Evolutionary conservation across 352 stramenopile species (phyloP).

Genomic region (Phytophthora nicotianae): DNA sequence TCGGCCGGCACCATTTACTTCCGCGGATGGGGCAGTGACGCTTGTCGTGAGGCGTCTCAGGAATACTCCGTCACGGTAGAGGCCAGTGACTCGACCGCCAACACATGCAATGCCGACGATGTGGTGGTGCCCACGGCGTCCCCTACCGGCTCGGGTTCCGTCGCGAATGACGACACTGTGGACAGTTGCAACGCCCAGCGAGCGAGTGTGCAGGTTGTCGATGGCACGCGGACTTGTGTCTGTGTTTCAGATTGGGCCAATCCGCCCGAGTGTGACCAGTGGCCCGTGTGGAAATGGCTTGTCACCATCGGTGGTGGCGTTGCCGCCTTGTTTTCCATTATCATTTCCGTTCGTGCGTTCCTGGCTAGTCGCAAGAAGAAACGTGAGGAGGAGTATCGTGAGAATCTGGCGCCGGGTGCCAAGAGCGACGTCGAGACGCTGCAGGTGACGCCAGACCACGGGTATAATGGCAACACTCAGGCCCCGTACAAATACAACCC

Average conservation of each 20-base stretch:
- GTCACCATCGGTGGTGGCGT: slow-evolving; percentile 62
- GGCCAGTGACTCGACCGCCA: slow-evolving; percentile 32
- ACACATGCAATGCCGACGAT: slow-evolving; percentile 29
- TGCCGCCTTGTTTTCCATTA: slow-evolving; percentile 64
- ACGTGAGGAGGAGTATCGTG: slow-evolving; percentile 13
- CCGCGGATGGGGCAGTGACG: slow-evolving; percentile 60
- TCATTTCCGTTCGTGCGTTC: slow-evolving; percentile 56
- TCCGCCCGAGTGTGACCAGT: slow-evolving; percentile 55
- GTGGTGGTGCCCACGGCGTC: slow-evolving; percentile 5
- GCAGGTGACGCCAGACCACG: slow-evolving; percentile 36
- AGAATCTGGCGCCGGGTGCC: slow-evolving; percentile 17
- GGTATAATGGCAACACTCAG: slow-evolving; percentile 21
- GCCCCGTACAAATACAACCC: slow-evolving; percentile 41
- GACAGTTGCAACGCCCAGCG: slow-evolving; percentile 60
- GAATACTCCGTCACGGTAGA: slow-evolving; percentile 58
- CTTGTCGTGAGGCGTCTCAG: slow-evolving; percentile 51
- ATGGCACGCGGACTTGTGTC: slow-evolving; percentile 52
- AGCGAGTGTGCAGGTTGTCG: slow-evolving; percentile 43
- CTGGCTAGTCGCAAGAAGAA: slow-evolving; percentile 49
- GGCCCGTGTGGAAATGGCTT: slow-evolving; percentile 61
- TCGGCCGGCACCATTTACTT: slow-evolving; percentile 60
- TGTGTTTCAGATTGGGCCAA: slow-evolving; percentile 68
- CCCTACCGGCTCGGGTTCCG: slow-evolving; percentile 16
- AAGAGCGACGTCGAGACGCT: slow-evolving; percentile 48
- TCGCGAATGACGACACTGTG: slow-evolving; percentile 29